Evolutionary conservation across 108 stramenopile species (phyloP), one percentile per base, ranked within the genome.

Genomic region (Mayamaea pseudoterrestris): DNA sequence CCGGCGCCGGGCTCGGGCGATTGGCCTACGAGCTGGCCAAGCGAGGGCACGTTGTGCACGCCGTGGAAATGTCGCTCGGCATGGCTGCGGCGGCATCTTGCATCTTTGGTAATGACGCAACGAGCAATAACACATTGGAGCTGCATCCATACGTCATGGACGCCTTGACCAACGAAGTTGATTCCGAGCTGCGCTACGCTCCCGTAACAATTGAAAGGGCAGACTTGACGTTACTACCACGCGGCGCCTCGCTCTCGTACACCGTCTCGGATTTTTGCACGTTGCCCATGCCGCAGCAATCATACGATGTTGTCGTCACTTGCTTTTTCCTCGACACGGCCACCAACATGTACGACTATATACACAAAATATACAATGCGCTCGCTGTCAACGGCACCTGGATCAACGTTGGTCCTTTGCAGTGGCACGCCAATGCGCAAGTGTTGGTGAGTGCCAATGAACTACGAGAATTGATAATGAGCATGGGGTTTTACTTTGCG

Each of bases 301-400:
- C 39, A 6, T 90, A 61, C 56, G 76, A 62, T 28, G 69, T 74
- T 4, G 57, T 90, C 0, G 69, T 71, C 6, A 85, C 82, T 6
- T 80, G 79, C 39, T 90, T 83, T 39, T 90, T 90, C 53, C 62
- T 90, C 27, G 89, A 90, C 44, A 90, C 89, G 1, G 83, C 89
- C 7, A 70, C 81, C 9, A 83, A 86, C 39, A 61, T 90, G 21
- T 80, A 71, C 46, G 80, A 88, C 37, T 81, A 88, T 34, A 44
- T 88, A 24, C 25, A 51, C 3, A 55, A 57, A 27, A 82, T 83
- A 14, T 29, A 41, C 1, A 47, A 64, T 28, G n/a, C 73, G 30
- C 55, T 83, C 32, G 13, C n/a, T 27, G 24, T 8, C 1, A 56
- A 47, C 26, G 88, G 83, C 6, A 32, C 71, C 1, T 90, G 89